Evolutionary conservation across 768 basidiomycete genomes (phyloP).

Genomic region (Gloeopeniophorella convolvens): DNA sequence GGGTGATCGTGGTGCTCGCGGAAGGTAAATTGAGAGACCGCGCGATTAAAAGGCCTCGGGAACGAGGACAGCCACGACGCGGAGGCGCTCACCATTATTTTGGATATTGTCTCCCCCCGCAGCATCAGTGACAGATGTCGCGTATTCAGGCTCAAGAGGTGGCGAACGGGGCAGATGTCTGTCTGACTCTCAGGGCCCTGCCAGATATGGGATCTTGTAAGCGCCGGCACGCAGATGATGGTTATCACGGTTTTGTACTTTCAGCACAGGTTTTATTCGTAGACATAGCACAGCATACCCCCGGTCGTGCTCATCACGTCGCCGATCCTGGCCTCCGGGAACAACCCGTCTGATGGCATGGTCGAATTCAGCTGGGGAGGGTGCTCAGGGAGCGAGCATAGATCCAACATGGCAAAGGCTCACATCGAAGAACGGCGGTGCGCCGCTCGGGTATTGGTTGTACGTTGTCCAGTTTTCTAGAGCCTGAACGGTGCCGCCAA

Average conservation of each 20-base stretch:
- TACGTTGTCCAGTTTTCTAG: conserved; percentile 21
- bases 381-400: neutral
- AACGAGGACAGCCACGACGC: too few species aligned
- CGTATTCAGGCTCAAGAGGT: too few species aligned
- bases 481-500: conserved; percentile 29
- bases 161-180: too few species aligned
- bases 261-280: conserved; percentile 23
- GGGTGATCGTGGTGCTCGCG: too few species aligned
- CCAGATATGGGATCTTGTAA: too few species aligned
- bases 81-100: too few species aligned
- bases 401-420: neutral
- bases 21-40: too few species aligned
- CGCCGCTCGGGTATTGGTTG: conserved; percentile 25
- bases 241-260: neutral
- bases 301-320: conserved; percentile 29
- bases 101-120: too few species aligned
- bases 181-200: too few species aligned
- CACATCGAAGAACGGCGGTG: conserved; percentile 24
- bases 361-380: conserved; percentile 24
- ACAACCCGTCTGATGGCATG: conserved; percentile 28
- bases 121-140: too few species aligned
- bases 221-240: too few species aligned
- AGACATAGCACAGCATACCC: conserved; percentile 32
- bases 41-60: too few species aligned
- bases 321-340: conserved; percentile 21